Conservation (phyloP, 805 yeast genomes). For the Tetrapisispora namnaoensis region DNA sequence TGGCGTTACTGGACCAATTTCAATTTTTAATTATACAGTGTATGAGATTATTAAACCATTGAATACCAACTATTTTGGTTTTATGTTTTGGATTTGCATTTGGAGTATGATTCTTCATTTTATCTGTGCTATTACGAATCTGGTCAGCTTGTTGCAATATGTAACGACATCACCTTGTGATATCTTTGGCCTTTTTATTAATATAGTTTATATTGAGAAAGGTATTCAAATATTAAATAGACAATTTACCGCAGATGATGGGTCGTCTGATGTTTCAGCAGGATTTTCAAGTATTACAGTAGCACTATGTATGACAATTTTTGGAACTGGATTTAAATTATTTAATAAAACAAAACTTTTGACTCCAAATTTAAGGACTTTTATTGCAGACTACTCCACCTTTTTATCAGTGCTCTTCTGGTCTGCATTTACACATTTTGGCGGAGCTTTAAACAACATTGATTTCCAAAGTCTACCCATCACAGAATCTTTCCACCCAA, state of each 20-base stretch:
- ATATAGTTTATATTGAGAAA: constrained; percentile 78
- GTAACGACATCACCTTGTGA: constrained; percentile 83
- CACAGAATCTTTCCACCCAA: constrained; percentile 66
- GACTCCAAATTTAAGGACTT: constrained; percentile 48
- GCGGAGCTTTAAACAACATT: constrained; percentile 56
- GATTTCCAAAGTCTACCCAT: constrained; percentile 57
- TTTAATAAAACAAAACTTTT: constrained; percentile 48
- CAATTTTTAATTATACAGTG: constrained; percentile 87
- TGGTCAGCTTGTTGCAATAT: constrained; percentile 54
- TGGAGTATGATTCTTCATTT: constrained; percentile 86
- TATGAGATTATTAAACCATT: constrained; percentile 29
- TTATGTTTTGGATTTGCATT: constrained; percentile 91
- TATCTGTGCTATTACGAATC: constrained; percentile 57
- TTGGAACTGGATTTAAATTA: constrained; percentile 60
- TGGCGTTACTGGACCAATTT: constrained; percentile 94
- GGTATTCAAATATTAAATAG: constrained; percentile 72
- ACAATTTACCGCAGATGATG: constrained; percentile 46
- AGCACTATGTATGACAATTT: constrained; percentile 63
- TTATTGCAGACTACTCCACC: constrained; percentile 78
- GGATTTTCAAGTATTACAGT: constrained; percentile 72
- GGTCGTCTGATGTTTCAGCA: constrained; percentile 28
- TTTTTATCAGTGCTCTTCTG: constrained; percentile 80
- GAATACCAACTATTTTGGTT: constrained; percentile 59
- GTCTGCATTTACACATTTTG: constrained; percentile 89
- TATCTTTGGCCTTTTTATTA: constrained; percentile 85